phyloP scores from a whole-genome alignment of 495 filamentous ascomycete genomes.

The Podospora conica region DNA sequence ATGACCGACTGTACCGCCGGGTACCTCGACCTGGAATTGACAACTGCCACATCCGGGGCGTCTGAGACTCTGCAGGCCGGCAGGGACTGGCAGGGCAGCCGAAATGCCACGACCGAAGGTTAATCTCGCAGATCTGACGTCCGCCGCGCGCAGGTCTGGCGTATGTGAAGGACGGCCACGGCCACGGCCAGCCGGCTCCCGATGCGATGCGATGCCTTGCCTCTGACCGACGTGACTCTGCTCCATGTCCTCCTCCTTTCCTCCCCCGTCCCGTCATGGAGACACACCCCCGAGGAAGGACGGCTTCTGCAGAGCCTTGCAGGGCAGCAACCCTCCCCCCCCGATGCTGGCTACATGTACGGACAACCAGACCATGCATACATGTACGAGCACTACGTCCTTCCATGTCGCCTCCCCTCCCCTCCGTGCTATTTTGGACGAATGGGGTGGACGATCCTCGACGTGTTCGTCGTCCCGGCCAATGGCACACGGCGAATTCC shows the following conservation, averaged over 20 bases:
- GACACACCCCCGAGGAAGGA: not conserved
- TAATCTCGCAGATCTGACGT: conserved; percentile 16
- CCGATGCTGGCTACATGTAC: conserved; percentile 11
- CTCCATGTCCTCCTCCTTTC: conserved; percentile 1
- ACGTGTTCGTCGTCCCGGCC: conserved; percentile 3
- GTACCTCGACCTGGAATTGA: conserved; percentile 11
- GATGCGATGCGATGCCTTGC: not conserved
- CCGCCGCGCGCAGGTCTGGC: no score
- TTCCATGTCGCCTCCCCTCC: no score
- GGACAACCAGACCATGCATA: not conserved
- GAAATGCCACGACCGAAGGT: conserved; percentile 12
- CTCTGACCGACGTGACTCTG: conserved; percentile 7
- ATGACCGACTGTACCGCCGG: conserved; percentile 3
- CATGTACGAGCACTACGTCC: not conserved
- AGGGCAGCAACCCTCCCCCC: conserved; percentile 2
- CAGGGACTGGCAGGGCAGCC: conserved; percentile 14
- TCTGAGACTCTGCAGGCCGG: conserved; percentile 15
- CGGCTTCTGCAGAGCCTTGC: conserved; percentile 13
- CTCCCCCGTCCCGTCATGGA: no score
- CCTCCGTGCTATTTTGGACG: no score
- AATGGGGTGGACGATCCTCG: conserved; percentile 8
- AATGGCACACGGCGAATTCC: conserved; percentile 12
- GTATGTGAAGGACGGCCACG: no score
- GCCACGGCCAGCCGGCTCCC: conserved; percentile 15
- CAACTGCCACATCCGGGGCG: conserved; percentile 14